Evolutionary conservation across 2,329 filamentous ascomycete species (phyloP), one percentile per base, ranked within the genome.

Genomic region (Bipolaris zeicola): DNA sequence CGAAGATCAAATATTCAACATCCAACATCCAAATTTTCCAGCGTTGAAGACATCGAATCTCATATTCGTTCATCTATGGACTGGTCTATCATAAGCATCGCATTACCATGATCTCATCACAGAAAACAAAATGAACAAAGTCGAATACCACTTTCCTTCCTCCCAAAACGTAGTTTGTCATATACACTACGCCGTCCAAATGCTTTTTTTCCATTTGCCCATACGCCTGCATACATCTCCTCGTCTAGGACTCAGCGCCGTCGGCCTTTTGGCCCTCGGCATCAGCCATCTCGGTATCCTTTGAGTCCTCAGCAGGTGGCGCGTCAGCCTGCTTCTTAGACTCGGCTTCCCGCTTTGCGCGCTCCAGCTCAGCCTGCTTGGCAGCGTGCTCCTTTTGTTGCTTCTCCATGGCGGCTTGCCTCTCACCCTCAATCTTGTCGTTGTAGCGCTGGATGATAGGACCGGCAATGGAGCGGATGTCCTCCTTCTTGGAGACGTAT

Each of bases 401-500:
- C 39, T 81, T 82, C 76, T 85, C 82, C 62, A 80, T 86, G 39
- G 88, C 78, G 18, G 89, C 90, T 74, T 90, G 87, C 66, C 92
- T 89, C 80, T 97, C 92, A 59, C 88, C 86, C 79, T 97, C 91
- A 63, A 92, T 81, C 83, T 96, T 96, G 78, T 99, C 95, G 76
- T 94, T 93, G 84, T 96, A 92, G 67, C 94, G 90, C 82, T 96
- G 92, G 64, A 92, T 87, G 72, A 99, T 91, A 57, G 95, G 94
- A 14, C 93, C 95, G 44, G 92, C 91, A 71, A 96, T 85, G 66
- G 91, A 87, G 67, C 92, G 90, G 77, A 99, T 92, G 78, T 99
- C 95, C 62, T 98, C 95, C 78, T 95, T 89, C 87, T 98, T 99
- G 80, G 91, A 86, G 60, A 96, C 82, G 80, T 99, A 99, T 72